A percentile compares a stretch with the other conserved stretches of the same genome.
Conservation (phyloP, 768 basidiomycete species). For the Rhizopogon sp. region DNA sequence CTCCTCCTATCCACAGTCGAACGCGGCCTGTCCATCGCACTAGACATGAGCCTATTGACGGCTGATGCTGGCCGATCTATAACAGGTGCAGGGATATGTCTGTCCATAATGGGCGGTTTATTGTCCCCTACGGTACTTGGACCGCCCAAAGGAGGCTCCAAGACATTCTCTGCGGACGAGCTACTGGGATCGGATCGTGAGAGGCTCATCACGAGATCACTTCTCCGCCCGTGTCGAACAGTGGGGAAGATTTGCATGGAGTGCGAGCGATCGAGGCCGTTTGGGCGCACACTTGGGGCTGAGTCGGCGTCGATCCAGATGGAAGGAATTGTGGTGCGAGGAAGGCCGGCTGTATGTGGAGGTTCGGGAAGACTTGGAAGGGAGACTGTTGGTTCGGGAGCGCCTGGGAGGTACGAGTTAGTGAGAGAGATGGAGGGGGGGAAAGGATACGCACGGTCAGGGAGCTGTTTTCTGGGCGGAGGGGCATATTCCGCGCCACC, state of each 20-base stretch:
- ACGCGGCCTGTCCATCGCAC: slow-evolving; percentile 4
- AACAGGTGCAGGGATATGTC: background rate
- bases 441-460: slow-evolving; percentile 8
- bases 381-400: slow-evolving; percentile 7
- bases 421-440: background rate
- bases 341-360: slow-evolving; percentile 16
- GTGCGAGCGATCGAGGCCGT: slow-evolving; percentile 15
- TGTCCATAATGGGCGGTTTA: background rate
- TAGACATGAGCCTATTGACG: slow-evolving; percentile 13
- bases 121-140: background rate
- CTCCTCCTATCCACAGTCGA: slow-evolving; percentile 25
- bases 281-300: slow-evolving; percentile 4
- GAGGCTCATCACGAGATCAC: slow-evolving; percentile 23
- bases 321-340: slow-evolving; percentile 33
- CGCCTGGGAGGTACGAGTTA: slow-evolving; percentile 6
- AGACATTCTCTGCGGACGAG: background rate
- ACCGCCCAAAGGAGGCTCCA: background rate
- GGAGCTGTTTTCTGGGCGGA: slow-evolving; percentile 12
- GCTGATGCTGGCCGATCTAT: slow-evolving; percentile 19
- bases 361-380: slow-evolving; percentile 15
- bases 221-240: slow-evolving; percentile 11
- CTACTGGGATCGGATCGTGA: slow-evolving; percentile 5
- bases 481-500: slow-evolving; percentile 28
- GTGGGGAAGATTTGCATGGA: slow-evolving; percentile 18
- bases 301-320: slow-evolving; percentile 47